A percentile compares a stretch with the other conserved stretches of the same genome.
phyloP scores from a whole-genome alignment of 495 filamentous ascomycete species.

The Parmelia sp. region DNA sequence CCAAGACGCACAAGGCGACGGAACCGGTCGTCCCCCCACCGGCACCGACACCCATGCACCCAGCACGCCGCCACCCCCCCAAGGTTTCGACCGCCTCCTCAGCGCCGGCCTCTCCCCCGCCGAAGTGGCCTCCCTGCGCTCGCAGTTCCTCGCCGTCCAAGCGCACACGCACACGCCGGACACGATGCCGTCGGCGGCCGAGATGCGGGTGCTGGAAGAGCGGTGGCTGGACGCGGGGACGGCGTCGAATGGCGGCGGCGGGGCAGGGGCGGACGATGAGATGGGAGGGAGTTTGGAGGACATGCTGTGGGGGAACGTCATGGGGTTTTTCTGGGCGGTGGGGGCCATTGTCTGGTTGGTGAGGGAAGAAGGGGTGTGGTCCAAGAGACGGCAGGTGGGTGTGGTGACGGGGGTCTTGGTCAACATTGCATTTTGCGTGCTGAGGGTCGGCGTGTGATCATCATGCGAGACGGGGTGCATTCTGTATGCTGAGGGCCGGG shows the following conservation, averaged over 20 bases:
- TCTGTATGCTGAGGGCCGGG: background rate
- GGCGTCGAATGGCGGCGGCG: constrained; percentile 30
- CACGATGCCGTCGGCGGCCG: constrained; percentile 64
- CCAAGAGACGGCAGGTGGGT: constrained; percentile 70
- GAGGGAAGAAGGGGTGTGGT: constrained; percentile 85
- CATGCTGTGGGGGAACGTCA: constrained; percentile 78
- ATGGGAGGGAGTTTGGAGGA: constrained; percentile 62
- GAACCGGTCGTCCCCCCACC: constrained; percentile 13
- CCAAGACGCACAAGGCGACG: background rate
- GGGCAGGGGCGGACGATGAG: constrained; percentile 48
- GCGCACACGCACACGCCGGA: constrained; percentile 72
- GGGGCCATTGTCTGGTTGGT: constrained; percentile 78
- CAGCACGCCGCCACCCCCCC: constrained; percentile 54
- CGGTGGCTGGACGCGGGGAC: constrained; percentile 76
- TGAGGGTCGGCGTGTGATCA: constrained; percentile 39
- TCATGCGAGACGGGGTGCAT: background rate
- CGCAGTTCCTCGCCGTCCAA: constrained; percentile 79
- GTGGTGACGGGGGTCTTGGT: constrained; percentile 74
- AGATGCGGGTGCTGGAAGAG: constrained; percentile 68
- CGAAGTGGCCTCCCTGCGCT: constrained; percentile 74
- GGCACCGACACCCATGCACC: constrained; percentile 24
- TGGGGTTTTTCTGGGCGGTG: constrained; percentile 92
- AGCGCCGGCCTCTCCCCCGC: constrained; percentile 68
- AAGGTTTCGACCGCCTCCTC: constrained; percentile 85
- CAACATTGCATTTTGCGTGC: constrained; percentile 62